Evolutionary conservation across 2,329 filamentous ascomycete genomes (phyloP).

Genomic region (Paraphaeosphaeria sporulosa): DNA sequence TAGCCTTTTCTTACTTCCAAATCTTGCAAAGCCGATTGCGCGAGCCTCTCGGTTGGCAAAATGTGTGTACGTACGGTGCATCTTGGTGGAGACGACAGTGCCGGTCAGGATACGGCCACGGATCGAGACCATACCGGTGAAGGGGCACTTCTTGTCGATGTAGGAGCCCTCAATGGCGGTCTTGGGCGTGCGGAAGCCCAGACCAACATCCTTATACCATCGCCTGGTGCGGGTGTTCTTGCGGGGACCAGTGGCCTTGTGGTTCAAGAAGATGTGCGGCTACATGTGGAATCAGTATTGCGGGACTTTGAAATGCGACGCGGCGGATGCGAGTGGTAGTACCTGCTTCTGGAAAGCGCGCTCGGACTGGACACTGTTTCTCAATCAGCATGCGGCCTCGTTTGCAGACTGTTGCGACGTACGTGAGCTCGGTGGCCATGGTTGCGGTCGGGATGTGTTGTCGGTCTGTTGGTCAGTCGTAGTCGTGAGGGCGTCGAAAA

Average conservation of each 20-base stretch:
- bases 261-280: conserved; percentile 99
- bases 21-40: neutral
- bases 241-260: conserved; percentile 78
- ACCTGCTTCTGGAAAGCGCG: conserved; percentile 94
- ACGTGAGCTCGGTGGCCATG: conserved; percentile 56
- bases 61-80: conserved; percentile 75
- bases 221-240: conserved; percentile 65
- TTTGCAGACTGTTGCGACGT: conserved; percentile 27
- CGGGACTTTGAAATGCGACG: conserved; percentile 19
- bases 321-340: conserved; percentile 29
- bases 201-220: conserved; percentile 99
- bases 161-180: conserved; percentile 98
- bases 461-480: conserved; percentile 37
- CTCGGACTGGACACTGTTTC: conserved; percentile 97
- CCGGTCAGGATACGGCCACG: conserved; percentile 99
- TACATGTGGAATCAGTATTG: conserved; percentile 60
- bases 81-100: conserved; percentile 99
- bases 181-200: conserved; percentile 99
- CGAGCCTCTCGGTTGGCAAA: neutral
- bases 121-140: conserved; percentile 99
- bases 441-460: conserved; percentile 48
- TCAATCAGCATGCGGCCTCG: conserved; percentile 33
- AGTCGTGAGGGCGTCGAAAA: conserved; percentile 25
- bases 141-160: conserved; percentile 99
- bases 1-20: conserved; percentile 27